These are phyloP conservation scores for Sclerospora graminicola DNA, from an alignment of 352 stramenopile genomes.

Conservation along the genomic window DNA sequence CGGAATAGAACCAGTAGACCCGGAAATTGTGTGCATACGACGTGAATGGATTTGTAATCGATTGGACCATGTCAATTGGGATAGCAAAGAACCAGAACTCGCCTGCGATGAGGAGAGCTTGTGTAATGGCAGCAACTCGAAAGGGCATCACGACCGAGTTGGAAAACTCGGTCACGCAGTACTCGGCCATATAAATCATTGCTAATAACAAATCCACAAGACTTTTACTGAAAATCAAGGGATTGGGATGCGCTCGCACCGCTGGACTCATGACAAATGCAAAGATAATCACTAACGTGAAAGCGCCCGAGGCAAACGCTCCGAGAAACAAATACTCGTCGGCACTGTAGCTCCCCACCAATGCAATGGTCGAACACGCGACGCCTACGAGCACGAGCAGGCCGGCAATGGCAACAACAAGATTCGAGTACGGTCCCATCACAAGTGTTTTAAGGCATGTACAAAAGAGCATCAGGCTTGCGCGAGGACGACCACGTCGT, in stretches of 20 bases:
- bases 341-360: constrained; percentile 24
- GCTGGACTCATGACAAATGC: constrained; percentile 48
- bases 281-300: constrained; percentile 65
- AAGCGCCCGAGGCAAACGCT: constrained; percentile 52
- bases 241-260: constrained; percentile 65
- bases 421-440: constrained; percentile 13
- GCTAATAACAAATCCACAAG: constrained; percentile 66
- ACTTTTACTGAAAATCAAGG: constrained; percentile 84
- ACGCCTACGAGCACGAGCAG: constrained; percentile 32
- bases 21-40: constrained; percentile 79
- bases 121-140: constrained; percentile 49
- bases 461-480: constrained; percentile 9
- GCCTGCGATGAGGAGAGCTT: constrained; percentile 69
- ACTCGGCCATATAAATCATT: constrained; percentile 67
- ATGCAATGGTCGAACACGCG: constrained; percentile 23
- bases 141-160: constrained; percentile 46
- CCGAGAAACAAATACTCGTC: constrained; percentile 67
- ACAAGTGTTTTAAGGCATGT: constrained; percentile 17
- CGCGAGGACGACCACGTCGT: constrained; percentile 1
- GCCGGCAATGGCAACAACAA: constrained; percentile 24
- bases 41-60: constrained; percentile 84
- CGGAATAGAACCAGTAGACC: constrained; percentile 78
- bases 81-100: constrained; percentile 88
- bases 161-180: constrained; percentile 55
- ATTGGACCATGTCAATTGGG: constrained; percentile 83